Evolutionary conservation across 192 early-diverging fungal species (phyloP).

Genomic region (Coemansia sp.): DNA sequence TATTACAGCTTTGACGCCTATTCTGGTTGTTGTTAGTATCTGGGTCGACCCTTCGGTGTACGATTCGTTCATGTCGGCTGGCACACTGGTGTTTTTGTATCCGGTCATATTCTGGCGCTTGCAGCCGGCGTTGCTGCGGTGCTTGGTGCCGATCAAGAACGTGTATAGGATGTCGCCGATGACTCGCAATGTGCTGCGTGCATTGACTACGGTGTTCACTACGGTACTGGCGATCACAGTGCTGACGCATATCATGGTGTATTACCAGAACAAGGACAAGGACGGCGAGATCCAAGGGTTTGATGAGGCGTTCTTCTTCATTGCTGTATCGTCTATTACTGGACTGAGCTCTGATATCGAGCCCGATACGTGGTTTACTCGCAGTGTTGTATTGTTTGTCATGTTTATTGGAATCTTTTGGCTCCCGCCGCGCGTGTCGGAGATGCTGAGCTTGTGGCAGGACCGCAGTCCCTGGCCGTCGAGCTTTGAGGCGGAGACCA

Average conservation of each 20-base stretch:
- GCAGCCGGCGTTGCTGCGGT: slow-evolving; percentile 60
- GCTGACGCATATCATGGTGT: slow-evolving; percentile 65
- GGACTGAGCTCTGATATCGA: slow-evolving; percentile 70
- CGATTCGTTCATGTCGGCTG: slow-evolving; percentile 63
- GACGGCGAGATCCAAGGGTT: slow-evolving; percentile 52
- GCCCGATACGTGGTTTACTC: slow-evolving; percentile 56
- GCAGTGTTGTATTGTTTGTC: slow-evolving; percentile 60
- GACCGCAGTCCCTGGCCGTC: slow-evolving; percentile 60
- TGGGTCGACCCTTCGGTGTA: slow-evolving; percentile 36
- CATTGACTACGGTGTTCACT: slow-evolving; percentile 63
- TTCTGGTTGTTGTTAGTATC: slow-evolving; percentile 46
- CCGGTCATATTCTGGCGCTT: slow-evolving; percentile 68
- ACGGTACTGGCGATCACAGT: slow-evolving; percentile 71
- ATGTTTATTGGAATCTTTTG: slow-evolving; percentile 73
- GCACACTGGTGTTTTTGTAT: slow-evolving; percentile 54
- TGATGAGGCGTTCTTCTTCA: slow-evolving; percentile 61
- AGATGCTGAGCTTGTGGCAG: slow-evolving; percentile 62
- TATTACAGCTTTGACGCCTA: slow-evolving; percentile 57
- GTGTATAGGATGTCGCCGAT: slow-evolving; percentile 57
- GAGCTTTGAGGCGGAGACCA: slow-evolving; percentile 51
- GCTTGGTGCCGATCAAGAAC: slow-evolving; percentile 65
- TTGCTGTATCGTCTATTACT: slow-evolving; percentile 58
- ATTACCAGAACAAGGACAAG: slow-evolving; percentile 57
- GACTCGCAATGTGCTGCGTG: slow-evolving; percentile 61
- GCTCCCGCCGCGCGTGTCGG: slow-evolving; percentile 63